Evolutionary conservation across 768 basidiomycete species (phyloP), one percentile per base, ranked within the genome.

Genomic region (Lactarius sanguifluus): DNA sequence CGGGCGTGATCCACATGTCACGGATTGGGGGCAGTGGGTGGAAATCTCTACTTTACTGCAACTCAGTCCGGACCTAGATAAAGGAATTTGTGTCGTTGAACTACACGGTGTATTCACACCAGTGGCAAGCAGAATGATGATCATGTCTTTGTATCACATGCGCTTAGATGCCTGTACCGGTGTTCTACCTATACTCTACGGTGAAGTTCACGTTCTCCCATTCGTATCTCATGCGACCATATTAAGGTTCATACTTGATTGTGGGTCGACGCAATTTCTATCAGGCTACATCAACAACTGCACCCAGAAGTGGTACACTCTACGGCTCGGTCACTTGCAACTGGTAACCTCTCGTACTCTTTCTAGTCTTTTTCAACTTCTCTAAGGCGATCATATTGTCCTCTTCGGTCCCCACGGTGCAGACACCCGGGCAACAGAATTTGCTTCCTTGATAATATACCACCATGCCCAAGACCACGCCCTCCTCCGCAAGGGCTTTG

Each of bases 391-490:
- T 76, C 71, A 73, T 76, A 70, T 92, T 96, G 79, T 99, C 97
- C 65, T 84, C 85, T 64, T 84, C 83, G 8, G 86, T 92, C 0
- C 97, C 97, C 15, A 98, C 81, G 3, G 96, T 98, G 79, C 77
- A 98, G 72, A 74, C 93, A 96, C 0, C 88, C 36, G 80, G 79
- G 70, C 97, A 98, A 0, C 97, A 72, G 34, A 1, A 38, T 77
- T 98, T 96, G 18, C 81, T 79, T 0, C 97, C 97, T 61, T 96
- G 81, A 78, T 86, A 98, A 60, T 96, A 80, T 12, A 99, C 92
- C 18, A 98, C 97, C 0, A 34, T 1, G 32, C 32, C 6, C 32
- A 7, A 32, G 32, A 36, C 34, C 34, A 99, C 88, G 0, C 89
- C 82, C 63, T 86, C 81, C 75, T 95, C 94, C 5, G 96, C 96